Conservation (phyloP, 208 protist species). For the Trypanosoma brucei region DNA sequence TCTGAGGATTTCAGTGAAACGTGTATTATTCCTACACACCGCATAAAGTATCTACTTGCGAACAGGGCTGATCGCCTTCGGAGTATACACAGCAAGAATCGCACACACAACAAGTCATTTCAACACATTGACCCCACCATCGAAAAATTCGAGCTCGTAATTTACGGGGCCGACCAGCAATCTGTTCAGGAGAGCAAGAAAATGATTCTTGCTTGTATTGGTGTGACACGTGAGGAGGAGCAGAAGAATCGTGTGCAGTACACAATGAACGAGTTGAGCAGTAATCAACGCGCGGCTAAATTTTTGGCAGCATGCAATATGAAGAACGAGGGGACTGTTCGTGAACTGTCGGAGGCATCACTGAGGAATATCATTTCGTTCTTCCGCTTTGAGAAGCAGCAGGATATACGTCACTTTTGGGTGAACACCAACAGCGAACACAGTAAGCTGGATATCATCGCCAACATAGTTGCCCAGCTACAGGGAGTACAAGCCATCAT, state of each 20-base stretch:
- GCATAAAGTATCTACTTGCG: slow-evolving; percentile 74
- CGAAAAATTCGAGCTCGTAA: slow-evolving; percentile 55
- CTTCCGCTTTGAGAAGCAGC: slow-evolving; percentile 79
- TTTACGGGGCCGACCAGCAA: slow-evolving; percentile 62
- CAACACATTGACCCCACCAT: slow-evolving; percentile 42
- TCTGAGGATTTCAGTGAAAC: slow-evolving; percentile 38
- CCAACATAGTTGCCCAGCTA: slow-evolving; percentile 80
- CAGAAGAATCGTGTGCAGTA: slow-evolving; percentile 80
- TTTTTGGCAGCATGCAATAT: slow-evolving; percentile 76
- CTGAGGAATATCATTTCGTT: slow-evolving; percentile 70
- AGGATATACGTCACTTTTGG: slow-evolving; percentile 80
- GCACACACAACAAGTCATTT: slow-evolving; percentile 74
- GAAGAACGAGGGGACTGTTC: slow-evolving; percentile 63
- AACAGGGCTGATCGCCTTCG: slow-evolving; percentile 51
- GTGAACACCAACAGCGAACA: slow-evolving; percentile 60
- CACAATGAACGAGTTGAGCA: slow-evolving; percentile 75
- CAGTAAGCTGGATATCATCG: slow-evolving; percentile 77
- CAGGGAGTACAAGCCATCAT: slow-evolving; percentile 86
- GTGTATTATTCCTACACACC: slow-evolving; percentile 62
- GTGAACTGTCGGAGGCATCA: slow-evolving; percentile 63
- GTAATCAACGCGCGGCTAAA: slow-evolving; percentile 60
- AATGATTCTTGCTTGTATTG: slow-evolving; percentile 45
- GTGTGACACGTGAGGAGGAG: slow-evolving; percentile 62
- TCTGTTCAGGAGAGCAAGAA: slow-evolving; percentile 56
- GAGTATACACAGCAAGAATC: slow-evolving; percentile 61